Base-by-base conservation (phyloP, 2,329 filamentous ascomycete species). In the Huntiella moniliformis region DNA sequence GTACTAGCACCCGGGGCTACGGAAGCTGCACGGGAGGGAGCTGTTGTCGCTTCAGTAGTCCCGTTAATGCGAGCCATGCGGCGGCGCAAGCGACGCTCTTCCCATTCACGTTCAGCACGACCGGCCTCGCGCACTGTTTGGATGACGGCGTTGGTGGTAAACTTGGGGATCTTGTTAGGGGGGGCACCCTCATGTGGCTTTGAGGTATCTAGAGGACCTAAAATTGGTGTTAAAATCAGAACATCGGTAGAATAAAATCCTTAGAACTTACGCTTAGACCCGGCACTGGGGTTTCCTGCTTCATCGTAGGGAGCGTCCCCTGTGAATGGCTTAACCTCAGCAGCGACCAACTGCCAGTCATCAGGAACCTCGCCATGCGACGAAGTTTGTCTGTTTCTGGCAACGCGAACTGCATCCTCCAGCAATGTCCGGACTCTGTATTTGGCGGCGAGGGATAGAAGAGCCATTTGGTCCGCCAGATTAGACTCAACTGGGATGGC, bases 381-480 rank as follows among this genome's bases (percentile, higher is more conserved):
- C 15, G 80, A 82, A 50, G 71, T 76, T 56, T 83, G 80, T 45
- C 88, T 75, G 49, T 74, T 81, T 49, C 70, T 69, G 3, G 84
- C 74, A 39, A 93, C 63, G 7, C 70, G 70, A 46, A 77, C 73
- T 8, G 84, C 77, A 54, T 94, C 86, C 56, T 87, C 81, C 3
- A 95, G 57, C 28, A 95, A 62, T 10, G 77, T 74, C 45, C 82
- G 71, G 34, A 95, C 54, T 22, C 85, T 73, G 54, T 92, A 81
- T 57, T 88, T 84, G 7, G 84, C 78, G 13, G 83, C 82, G 47
- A 95, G 71, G 4, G 85, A 91, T 48, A 95, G 59, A 12, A 95
- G 67, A 18, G 83, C 81, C 38, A 95, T 63, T 53, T 95, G 82
- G 51, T 94, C 86, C 11, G 82, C 79, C 32, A 94, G 66, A 45